Conservation (phyloP, 495 filamentous ascomycete species). For the Penicillium arizonense region DNA sequence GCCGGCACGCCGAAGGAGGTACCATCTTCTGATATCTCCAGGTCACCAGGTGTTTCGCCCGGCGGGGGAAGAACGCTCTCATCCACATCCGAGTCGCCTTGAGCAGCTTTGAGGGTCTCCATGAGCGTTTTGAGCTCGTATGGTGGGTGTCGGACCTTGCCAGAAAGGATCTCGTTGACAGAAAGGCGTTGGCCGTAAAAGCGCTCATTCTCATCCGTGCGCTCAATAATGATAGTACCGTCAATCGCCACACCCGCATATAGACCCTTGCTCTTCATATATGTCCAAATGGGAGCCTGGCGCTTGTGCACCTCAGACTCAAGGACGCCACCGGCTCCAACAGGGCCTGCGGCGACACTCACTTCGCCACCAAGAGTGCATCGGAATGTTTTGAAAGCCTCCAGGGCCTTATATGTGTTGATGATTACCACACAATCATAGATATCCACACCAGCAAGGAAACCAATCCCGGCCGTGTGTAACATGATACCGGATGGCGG, state of each 20-base stretch:
- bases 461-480: slow-evolving; percentile 83
- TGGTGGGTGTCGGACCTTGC: slow-evolving; percentile 70
- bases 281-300: slow-evolving; percentile 77
- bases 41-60: slow-evolving; percentile 73
- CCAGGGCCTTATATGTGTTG: slow-evolving; percentile 76
- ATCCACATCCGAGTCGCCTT: slow-evolving; percentile 75
- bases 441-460: slow-evolving; percentile 85
- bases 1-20: slow-evolving; percentile 73
- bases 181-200: slow-evolving; percentile 75
- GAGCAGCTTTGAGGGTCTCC: slow-evolving; percentile 80
- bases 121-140: slow-evolving; percentile 63
- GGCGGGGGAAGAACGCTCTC: slow-evolving; percentile 45
- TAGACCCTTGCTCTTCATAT: slow-evolving; percentile 83
- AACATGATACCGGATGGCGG: slow-evolving; percentile 85
- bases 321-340: slow-evolving; percentile 69
- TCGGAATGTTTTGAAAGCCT: slow-evolving; percentile 74
- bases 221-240: slow-evolving; percentile 80
- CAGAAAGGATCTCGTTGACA: slow-evolving; percentile 78
- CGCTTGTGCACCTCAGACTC: slow-evolving; percentile 72
- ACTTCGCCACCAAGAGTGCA: slow-evolving; percentile 78
- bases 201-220: slow-evolving; percentile 83
- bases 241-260: slow-evolving; percentile 81
- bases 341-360: slow-evolving; percentile 72
- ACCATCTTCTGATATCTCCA: slow-evolving; percentile 50
- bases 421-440: slow-evolving; percentile 93